phyloP scores from a whole-genome alignment of 345 rosid genomes.

The Eucalyptus pauciflora region DNA sequence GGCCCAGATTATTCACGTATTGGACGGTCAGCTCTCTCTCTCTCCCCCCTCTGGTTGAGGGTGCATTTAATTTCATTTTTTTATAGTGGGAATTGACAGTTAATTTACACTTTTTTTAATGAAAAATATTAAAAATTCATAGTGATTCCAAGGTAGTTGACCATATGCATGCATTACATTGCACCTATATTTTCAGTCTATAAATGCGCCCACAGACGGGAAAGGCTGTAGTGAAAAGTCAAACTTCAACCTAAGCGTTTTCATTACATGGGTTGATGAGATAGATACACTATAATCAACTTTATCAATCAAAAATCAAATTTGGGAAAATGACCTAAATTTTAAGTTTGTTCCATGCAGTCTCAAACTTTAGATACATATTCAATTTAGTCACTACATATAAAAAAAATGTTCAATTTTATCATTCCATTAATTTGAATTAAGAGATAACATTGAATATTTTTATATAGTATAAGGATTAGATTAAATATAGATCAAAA shows the following conservation, averaged over 20 bases:
- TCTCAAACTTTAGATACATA: neutral
- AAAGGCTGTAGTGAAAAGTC: neutral
- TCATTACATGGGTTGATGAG: neutral
- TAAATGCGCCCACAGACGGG: neutral
- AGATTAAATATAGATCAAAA: too few relatives aligned
- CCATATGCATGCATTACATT: neutral
- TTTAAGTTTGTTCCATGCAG: fast-evolving
- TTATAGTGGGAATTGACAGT: neutral
- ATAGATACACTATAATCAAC: too few relatives aligned
- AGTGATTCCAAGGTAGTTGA: neutral
- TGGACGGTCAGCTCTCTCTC: conserved; percentile 67
- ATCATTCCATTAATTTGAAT: too few relatives aligned
- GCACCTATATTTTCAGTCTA: neutral
- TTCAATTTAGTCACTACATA: too few relatives aligned
- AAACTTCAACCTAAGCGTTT: neutral
- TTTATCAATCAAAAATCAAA: neutral
- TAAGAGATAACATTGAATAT: fast-evolving
- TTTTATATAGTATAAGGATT: too few relatives aligned
- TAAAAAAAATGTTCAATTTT: too few relatives aligned
- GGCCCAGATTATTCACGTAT: conserved; percentile 89
- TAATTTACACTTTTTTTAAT: neutral
- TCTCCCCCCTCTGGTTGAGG: too few relatives aligned
- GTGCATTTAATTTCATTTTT: neutral
- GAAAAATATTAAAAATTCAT: neutral
- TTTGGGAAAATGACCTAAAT: neutral